These are phyloP conservation scores for Phytopythium litorale DNA, from an alignment of 352 stramenopile genomes.

Conservation along the genomic window DNA sequence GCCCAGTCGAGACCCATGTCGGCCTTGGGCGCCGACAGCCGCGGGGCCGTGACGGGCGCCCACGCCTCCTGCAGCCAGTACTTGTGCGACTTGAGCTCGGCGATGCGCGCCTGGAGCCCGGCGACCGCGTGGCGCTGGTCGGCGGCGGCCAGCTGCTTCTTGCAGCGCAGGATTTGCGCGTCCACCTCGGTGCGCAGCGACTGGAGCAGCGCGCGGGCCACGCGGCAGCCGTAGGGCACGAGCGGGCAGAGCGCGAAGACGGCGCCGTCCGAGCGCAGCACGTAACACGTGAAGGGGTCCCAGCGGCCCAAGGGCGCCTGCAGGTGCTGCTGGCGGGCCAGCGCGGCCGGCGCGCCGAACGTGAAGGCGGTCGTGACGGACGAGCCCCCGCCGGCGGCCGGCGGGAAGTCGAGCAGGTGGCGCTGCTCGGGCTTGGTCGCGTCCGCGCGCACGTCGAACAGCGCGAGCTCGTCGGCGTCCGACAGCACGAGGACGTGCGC, in stretches of 20 bases:
- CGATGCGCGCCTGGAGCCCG: slow-evolving; percentile 30
- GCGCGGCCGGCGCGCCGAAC: slow-evolving; percentile 46
- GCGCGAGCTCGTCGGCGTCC: slow-evolving; percentile 65
- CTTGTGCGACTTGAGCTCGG: slow-evolving; percentile 79
- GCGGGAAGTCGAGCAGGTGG: slow-evolving; percentile 49
- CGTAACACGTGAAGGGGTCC: slow-evolving; percentile 75
- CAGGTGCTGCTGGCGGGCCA: slow-evolving; percentile 18
- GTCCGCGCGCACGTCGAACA: slow-evolving; percentile 67
- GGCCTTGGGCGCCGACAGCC: slow-evolving; percentile 10
- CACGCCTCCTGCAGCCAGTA: slow-evolving; percentile 80
- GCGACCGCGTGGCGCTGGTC: slow-evolving; percentile 10
- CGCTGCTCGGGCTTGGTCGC: slow-evolving; percentile 70
- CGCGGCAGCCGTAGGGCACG: slow-evolving; percentile 58
- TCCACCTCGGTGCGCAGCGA: slow-evolving; percentile 61
- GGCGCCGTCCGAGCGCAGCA: slow-evolving; percentile 66
- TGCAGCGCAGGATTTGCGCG: slow-evolving; percentile 46
- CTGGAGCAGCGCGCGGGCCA: slow-evolving; percentile 35
- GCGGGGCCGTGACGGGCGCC: slow-evolving; percentile 15
- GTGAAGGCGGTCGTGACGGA: slow-evolving; percentile 46
- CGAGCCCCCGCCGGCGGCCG: slow-evolving; percentile 1
- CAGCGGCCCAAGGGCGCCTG: slow-evolving; percentile 23
- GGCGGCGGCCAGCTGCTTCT: slow-evolving; percentile 16
- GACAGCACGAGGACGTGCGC: slow-evolving; percentile 68
- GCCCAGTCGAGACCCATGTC: slow-evolving; percentile 2
- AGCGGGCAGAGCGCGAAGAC: slow-evolving; percentile 70